A percentile compares a stretch with the other conserved stretches of the same genome.
These are phyloP conservation scores for Strobilomyces echinocephalus DNA, from an alignment of 768 basidiomycete genomes.

Conservation along the genomic window DNA sequence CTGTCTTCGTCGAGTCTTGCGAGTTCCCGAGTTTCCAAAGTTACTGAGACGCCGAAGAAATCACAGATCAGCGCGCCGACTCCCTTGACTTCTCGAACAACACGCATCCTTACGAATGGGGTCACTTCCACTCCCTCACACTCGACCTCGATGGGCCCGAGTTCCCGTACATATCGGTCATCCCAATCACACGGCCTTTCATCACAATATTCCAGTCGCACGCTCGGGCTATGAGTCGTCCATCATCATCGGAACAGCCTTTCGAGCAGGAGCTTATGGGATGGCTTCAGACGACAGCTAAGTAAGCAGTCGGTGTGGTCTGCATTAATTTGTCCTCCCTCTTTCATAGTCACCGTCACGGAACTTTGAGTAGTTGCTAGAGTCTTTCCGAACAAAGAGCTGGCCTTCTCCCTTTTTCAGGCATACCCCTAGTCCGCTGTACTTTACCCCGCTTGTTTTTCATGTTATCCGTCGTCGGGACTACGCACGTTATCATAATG, in stretches of 20 bases:
- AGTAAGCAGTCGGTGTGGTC: constrained; percentile 18
- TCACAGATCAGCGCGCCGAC: constrained; percentile 87
- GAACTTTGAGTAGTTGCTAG: constrained; percentile 27
- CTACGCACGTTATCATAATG: constrained; percentile 36
- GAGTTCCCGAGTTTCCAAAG: constrained; percentile 45
- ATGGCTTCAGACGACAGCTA: constrained; percentile 35
- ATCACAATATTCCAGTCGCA: constrained; percentile 71
- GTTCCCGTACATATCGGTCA: constrained; percentile 61
- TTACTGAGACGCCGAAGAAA: constrained; percentile 79
- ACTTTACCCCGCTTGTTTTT: constrained; percentile 35
- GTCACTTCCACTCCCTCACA: constrained; percentile 58
- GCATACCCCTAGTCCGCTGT: constrained; percentile 40
- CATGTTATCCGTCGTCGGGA: constrained; percentile 35
- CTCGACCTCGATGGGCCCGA: constrained; percentile 51
- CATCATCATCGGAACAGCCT: constrained; percentile 32
- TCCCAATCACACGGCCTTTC: constrained; percentile 68
- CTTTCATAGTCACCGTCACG: constrained; percentile 4
- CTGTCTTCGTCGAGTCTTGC: constrained; percentile 55
- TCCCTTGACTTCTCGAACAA: constrained; percentile 73
- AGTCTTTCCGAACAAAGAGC: constrained; percentile 29
- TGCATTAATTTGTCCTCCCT: constrained; percentile 7
- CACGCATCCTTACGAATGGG: constrained; percentile 49
- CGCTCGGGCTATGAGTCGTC: constrained; percentile 61
- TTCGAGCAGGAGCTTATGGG: constrained; percentile 35
- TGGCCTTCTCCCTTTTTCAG: constrained; percentile 30